phyloP scores from a whole-genome alignment of 208 protist genomes.

The Entamoeba dispar region DNA sequence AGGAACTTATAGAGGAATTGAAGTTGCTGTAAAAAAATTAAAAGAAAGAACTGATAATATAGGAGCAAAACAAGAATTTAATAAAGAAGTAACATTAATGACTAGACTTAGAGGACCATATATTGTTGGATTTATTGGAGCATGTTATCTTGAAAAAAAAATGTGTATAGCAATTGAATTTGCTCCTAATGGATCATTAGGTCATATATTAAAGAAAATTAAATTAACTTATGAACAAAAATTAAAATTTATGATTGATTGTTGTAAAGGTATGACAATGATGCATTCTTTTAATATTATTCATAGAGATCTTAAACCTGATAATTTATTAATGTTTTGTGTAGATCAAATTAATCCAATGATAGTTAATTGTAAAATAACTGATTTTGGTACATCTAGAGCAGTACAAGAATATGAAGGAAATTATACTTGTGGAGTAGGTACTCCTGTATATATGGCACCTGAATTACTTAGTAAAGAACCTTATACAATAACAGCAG shows the following conservation, averaged over 20 bases:
- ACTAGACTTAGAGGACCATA: conserved; percentile 30
- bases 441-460: conserved; percentile 26
- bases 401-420: not conserved
- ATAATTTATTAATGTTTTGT: conserved; percentile 11
- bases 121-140: conserved; percentile 40
- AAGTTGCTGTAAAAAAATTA: conserved; percentile 28
- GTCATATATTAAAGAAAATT: conserved; percentile 4
- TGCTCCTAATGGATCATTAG: conserved; percentile 13
- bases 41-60: not conserved
- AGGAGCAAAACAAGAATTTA: conserved; percentile 18
- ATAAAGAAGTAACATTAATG: conserved; percentile 28
- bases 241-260: not conserved
- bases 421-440: not conserved
- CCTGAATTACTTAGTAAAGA: conserved; percentile 28
- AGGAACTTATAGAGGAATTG: conserved; percentile 15
- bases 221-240: not conserved
- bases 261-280: not conserved
- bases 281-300: conserved; percentile 7
- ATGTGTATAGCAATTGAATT: conserved; percentile 38
- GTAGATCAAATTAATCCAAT: not conserved
- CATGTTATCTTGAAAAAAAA: conserved; percentile 30
- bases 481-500: conserved; percentile 30
- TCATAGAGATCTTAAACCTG: conserved; percentile 9
- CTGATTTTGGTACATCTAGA: conserved; percentile 10
- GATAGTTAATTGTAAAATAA: conserved; percentile 4